phyloP scores from a whole-genome alignment of 2,329 filamentous ascomycete genomes.

The Trichophyton equinum region DNA sequence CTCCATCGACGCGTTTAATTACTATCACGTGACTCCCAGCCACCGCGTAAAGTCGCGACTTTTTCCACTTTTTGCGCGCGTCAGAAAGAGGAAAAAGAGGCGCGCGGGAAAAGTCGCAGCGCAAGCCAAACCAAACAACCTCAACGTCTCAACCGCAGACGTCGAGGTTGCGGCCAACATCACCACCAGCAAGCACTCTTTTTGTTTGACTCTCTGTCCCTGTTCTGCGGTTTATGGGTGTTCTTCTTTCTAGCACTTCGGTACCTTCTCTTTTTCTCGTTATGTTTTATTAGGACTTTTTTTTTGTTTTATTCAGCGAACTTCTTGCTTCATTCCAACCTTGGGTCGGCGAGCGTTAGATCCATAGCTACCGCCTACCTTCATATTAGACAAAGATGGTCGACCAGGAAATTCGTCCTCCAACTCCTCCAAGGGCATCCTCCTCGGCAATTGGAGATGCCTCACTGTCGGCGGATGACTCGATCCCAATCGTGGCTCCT shows the following conservation, averaged over 20 bases:
- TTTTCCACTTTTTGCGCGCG: background rate
- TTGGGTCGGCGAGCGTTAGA: background rate
- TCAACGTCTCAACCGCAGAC: background rate
- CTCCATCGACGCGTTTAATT: background rate
- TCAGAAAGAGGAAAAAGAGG: background rate
- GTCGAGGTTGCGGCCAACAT: background rate
- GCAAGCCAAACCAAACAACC: background rate
- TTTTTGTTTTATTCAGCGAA: background rate
- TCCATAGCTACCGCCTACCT: background rate
- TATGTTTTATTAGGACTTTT: background rate
- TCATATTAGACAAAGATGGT: background rate
- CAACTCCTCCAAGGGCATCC: conserved; percentile 39
- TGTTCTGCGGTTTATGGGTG: background rate
- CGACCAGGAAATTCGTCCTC: conserved; percentile 34
- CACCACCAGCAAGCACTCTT: background rate
- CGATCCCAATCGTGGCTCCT: background rate
- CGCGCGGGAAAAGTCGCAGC: background rate
- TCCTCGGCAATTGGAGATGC: conserved; percentile 12
- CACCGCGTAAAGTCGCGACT: background rate
- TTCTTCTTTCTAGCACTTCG: background rate
- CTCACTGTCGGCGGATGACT: conserved; percentile 28
- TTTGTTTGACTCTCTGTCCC: background rate
- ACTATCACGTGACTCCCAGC: background rate
- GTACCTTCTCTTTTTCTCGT: background rate
- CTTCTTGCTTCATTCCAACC: background rate